Base-by-base conservation (phyloP, 2,329 filamentous ascomycete species). In the Penicillium sp. region DNA sequence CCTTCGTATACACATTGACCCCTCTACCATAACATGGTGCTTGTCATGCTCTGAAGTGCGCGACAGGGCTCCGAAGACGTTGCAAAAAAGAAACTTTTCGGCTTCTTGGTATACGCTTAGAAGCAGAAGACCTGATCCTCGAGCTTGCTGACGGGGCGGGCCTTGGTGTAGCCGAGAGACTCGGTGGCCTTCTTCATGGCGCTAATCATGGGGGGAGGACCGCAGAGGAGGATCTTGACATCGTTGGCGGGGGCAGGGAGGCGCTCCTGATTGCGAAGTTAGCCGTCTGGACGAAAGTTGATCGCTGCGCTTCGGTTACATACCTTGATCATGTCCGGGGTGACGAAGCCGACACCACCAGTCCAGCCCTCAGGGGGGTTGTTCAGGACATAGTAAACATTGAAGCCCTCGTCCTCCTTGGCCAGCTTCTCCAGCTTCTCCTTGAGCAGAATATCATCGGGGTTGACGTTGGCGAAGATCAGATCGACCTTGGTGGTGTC, bases 121-220 rank as follows among this genome's bases (percentile, higher is more conserved):
- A 99, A 99, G 73, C 91, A 92, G 82, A 99, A 99, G 68, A 99
- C 91, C 79, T 98, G 95, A 77, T 99, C 95, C 75, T 94, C 90
- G 55, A 98, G 87, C 86, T 98, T 98, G 87, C 93, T 97, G 70
- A 98, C 93, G 46, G 94, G 92, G 61, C 88, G 87, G 43, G 95
- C 91, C 85, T 98, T 98, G 73, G 91, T 85, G 83, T 89, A 99
- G 59, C 95, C 95, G 19, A 98, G 84, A 63, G 86, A 84, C 79
- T 96, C 92, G 52, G 93, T 89, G 6, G 92, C 86, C 85, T 98
- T 98, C 90, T 99, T 99, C 83, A 98, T 89, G 53, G 92, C 94
- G 71, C 89, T 90, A 65, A 98, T 85, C 95, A 99, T 99, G 52
- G 95, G 95, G 58, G 95, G 95, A 59, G 95, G 95, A 56, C 95